A percentile compares a stretch with the other conserved stretches of the same genome.
phyloP scores from a whole-genome alignment of 2,329 filamentous ascomycete genomes.

The Nannizzia gypsea region DNA sequence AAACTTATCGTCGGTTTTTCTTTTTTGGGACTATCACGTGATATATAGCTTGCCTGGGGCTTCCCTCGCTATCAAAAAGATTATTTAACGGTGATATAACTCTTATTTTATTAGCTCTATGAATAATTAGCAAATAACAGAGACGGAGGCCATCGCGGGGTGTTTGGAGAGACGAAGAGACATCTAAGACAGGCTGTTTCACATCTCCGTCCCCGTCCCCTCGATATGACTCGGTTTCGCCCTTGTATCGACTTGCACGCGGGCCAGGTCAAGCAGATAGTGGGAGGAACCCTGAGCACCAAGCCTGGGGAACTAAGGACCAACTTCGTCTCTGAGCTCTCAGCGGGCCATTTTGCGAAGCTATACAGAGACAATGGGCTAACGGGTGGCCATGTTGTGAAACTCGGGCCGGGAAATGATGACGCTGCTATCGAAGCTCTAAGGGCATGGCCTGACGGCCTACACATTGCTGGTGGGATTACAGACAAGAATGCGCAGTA shows the following conservation, averaged over 20 bases:
- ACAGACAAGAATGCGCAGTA: constrained; percentile 67
- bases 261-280: constrained; percentile 97
- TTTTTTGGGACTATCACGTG: not conserved
- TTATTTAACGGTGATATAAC: too few species aligned
- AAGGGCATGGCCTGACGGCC: constrained; percentile 59
- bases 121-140: not conserved
- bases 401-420: constrained; percentile 83
- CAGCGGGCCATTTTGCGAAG: constrained; percentile 66
- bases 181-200: not conserved
- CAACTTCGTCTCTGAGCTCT: constrained; percentile 80
- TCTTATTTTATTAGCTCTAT: not conserved
- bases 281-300: constrained; percentile 78
- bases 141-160: not conserved
- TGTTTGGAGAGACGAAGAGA: not conserved
- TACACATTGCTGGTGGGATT: constrained; percentile 94
- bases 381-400: constrained; percentile 82
- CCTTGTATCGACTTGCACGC: constrained; percentile 96
- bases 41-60: not conserved
- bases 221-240: constrained; percentile 75
- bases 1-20: not conserved
- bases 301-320: constrained; percentile 60
- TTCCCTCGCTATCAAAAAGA: not conserved
- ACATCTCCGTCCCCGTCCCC: not conserved
- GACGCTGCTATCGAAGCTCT: constrained; percentile 68
- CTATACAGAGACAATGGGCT: constrained; percentile 68